phyloP scores from a whole-genome alignment of 192 early-diverging fungal species.

The Radiomyces spectabilis region DNA sequence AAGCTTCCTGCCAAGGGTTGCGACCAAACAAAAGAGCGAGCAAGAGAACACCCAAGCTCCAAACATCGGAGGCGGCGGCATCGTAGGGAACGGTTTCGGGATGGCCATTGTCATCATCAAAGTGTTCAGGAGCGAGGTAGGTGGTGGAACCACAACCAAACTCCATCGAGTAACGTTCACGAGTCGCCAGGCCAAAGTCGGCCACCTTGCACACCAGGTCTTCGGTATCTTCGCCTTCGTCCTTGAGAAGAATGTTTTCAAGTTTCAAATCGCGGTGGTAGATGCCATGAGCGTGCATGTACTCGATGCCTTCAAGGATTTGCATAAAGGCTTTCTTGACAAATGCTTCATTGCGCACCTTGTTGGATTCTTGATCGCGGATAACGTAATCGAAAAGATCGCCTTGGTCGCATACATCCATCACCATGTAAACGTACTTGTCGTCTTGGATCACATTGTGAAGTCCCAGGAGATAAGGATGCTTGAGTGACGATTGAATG shows the following conservation, averaged over 20 bases:
- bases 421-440: slow-evolving; percentile 80
- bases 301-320: slow-evolving; percentile 68
- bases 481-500: slow-evolving; percentile 49
- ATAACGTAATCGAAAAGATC: slow-evolving; percentile 95
- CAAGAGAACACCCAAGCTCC: slow-evolving; percentile 76
- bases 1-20: slow-evolving; percentile 70
- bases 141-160: slow-evolving; percentile 85
- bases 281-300: slow-evolving; percentile 72
- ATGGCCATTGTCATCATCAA: slow-evolving; percentile 24
- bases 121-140: slow-evolving; percentile 82
- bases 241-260: slow-evolving; percentile 71
- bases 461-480: slow-evolving; percentile 80
- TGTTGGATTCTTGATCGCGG: slow-evolving; percentile 58
- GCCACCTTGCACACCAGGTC: slow-evolving; percentile 53
- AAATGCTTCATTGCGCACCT: slow-evolving; percentile 43
- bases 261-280: slow-evolving; percentile 94
- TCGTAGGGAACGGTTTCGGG: slow-evolving; percentile 30
- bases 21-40: slow-evolving; percentile 67
- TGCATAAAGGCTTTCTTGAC: slow-evolving; percentile 63
- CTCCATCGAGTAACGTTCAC: slow-evolving; percentile 62
- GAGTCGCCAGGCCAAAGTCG: slow-evolving; percentile 90
- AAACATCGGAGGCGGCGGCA: slow-evolving; percentile 63
- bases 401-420: slow-evolving; percentile 86
- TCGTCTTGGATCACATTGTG: slow-evolving; percentile 86
- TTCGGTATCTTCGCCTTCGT: slow-evolving; percentile 17